A percentile compares a stretch with the other conserved stretches of the same genome.
Evolutionary conservation across 345 rosid species (phyloP).

Genomic region (Euphorbia pulcherrima): DNA sequence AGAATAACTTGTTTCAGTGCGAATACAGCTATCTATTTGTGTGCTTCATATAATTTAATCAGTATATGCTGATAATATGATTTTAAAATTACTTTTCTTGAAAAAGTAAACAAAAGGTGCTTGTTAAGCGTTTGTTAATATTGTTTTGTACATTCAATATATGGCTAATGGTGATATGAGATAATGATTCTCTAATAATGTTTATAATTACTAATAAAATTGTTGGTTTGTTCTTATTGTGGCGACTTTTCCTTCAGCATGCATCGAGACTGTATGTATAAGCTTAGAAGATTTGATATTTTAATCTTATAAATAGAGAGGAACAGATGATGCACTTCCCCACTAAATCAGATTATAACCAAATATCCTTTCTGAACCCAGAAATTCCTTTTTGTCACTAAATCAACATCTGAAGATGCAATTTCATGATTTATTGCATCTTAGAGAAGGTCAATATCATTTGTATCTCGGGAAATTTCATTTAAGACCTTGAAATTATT

Average conservation of each 20-base stretch:
- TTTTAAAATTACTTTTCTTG: background rate
- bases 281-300: background rate
- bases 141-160: background rate
- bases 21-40: background rate
- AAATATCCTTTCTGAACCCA: background rate
- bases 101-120: background rate
- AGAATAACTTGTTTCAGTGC: background rate
- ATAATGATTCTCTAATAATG: background rate
- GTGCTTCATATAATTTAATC: background rate
- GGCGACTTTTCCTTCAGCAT: background rate
- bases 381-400: background rate
- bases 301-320: background rate
- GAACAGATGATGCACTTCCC: background rate
- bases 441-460: background rate
- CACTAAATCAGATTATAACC: background rate
- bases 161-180: background rate
- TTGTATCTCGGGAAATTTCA: background rate
- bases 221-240: background rate
- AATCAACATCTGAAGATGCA: background rate
- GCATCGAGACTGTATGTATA: too few relatives aligned
- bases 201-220: background rate
- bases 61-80: background rate
- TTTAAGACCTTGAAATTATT: background rate
- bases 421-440: background rate
- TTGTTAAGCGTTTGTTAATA: background rate